Evolutionary conservation across 805 yeast species (phyloP).

Genomic region (Brettanomyces naardenensis): DNA sequence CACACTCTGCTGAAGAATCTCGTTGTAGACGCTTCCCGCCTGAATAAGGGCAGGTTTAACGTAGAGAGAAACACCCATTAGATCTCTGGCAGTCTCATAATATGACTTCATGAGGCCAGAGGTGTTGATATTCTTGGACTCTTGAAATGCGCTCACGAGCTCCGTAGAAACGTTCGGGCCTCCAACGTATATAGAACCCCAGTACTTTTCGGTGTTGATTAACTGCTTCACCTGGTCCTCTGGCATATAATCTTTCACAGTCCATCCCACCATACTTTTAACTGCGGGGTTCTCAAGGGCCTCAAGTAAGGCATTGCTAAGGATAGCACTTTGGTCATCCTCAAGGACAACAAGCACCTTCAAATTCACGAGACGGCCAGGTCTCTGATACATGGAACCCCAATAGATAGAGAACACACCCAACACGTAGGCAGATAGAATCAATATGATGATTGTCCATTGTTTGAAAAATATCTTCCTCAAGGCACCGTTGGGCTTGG

Average conservation of each 20-base stretch:
- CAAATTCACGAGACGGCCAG: conserved; percentile 25
- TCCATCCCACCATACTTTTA: conserved; percentile 30
- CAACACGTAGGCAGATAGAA: conserved; percentile 31
- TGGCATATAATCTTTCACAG: conserved; percentile 18
- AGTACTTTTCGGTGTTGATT: conserved; percentile 49
- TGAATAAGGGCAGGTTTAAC: conserved; percentile 34
- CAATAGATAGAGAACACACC: conserved; percentile 38
- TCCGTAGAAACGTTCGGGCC: conserved; percentile 35
- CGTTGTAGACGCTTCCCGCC: conserved; percentile 27
- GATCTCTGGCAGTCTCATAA: conserved; percentile 63
- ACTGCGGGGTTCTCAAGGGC: conserved; percentile 10
- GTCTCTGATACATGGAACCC: conserved; percentile 35
- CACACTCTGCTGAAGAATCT: conserved; percentile 8
- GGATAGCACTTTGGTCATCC: conserved; percentile 22
- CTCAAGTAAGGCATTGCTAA: conserved; percentile 24
- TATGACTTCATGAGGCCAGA: conserved; percentile 19
- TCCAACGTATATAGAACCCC: conserved; percentile 54
- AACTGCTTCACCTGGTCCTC: conserved; percentile 32
- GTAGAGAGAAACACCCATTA: conserved; percentile 35
- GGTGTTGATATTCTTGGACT: conserved; percentile 16
- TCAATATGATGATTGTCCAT: conserved; percentile 11
- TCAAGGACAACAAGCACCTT: conserved; percentile 33
- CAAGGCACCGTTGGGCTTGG: conserved; percentile 8
- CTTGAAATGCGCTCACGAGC: conserved; percentile 31
- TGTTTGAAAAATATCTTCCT: conserved; percentile 10